phyloP scores from a whole-genome alignment of 164 flowering plant species.

The Stephania japonica region DNA sequence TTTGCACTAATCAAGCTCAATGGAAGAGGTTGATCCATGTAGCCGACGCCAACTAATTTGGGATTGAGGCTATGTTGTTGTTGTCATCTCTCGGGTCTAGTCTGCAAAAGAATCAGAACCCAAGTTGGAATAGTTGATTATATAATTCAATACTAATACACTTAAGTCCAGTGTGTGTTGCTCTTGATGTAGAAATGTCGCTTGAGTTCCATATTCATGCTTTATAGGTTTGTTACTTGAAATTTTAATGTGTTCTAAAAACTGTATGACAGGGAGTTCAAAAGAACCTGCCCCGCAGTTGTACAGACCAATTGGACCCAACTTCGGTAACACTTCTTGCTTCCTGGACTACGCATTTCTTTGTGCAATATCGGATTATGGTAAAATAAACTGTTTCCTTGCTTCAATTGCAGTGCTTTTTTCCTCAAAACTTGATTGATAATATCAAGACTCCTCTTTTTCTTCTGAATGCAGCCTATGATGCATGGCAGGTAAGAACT shows the following conservation, averaged over 20 bases:
- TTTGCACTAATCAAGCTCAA: too few species aligned
- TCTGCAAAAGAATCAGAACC: too few species aligned
- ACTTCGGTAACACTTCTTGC: constrained; percentile 41
- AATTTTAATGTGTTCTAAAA: not conserved
- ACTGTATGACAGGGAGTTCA: constrained; percentile 39
- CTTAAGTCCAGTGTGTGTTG: too few species aligned
- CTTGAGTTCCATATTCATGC: not conserved
- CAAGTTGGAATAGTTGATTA: too few species aligned
- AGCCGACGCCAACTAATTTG: too few species aligned
- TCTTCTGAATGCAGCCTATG: constrained; percentile 79
- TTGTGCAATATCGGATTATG: not conserved
- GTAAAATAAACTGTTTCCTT: not conserved
- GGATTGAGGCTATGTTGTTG: too few species aligned
- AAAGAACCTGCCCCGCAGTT: constrained; percentile 55
- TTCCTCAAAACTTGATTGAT: constrained; percentile 64
- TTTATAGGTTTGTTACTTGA: not conserved
- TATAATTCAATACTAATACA: too few species aligned
- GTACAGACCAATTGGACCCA: constrained; percentile 54
- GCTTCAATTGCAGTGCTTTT: constrained; percentile 72
- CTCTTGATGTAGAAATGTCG: not conserved
- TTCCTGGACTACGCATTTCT: not conserved
- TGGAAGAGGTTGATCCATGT: too few species aligned
- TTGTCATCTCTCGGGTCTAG: too few species aligned
- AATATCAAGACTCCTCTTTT: constrained; percentile 62
- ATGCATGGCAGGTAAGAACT: constrained; percentile 78